phyloP scores from a whole-genome alignment of 2,329 filamentous ascomycete species.

The Helminthosporium solani region DNA sequence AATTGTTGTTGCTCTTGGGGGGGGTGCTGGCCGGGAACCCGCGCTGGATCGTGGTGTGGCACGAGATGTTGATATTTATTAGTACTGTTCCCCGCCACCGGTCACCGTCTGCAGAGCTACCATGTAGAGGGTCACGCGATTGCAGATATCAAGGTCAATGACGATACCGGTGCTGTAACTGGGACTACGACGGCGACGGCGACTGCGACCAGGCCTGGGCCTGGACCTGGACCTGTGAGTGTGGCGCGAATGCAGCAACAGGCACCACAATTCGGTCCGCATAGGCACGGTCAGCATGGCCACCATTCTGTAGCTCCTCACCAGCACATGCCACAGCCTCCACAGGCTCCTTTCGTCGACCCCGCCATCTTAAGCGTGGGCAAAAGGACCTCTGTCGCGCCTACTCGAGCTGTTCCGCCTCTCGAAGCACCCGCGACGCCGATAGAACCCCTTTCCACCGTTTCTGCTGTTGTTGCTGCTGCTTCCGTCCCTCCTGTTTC shows the following conservation, averaged over 20 bases:
- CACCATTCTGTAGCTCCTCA: background rate
- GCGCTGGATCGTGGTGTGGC: too few relatives aligned
- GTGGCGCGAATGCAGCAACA: conserved; percentile 5
- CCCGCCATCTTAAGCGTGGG: conserved; percentile 76
- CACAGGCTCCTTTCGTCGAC: conserved; percentile 61
- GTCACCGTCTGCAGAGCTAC: conserved; percentile 55
- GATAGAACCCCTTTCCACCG: conserved; percentile 42
- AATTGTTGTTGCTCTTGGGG: background rate
- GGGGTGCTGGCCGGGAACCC: too few relatives aligned
- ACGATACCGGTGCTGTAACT: conserved; percentile 5
- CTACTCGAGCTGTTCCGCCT: conserved; percentile 22
- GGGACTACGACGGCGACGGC: too few relatives aligned
- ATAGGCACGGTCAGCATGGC: background rate
- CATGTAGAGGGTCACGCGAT: conserved; percentile 60
- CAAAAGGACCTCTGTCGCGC: conserved; percentile 36
- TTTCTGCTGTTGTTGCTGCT: conserved; percentile 34
- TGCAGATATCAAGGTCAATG: conserved; percentile 58
- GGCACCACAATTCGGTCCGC: background rate
- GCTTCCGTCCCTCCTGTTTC: conserved; percentile 38
- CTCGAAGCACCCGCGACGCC: conserved; percentile 47
- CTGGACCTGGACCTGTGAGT: too few relatives aligned
- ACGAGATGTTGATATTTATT: conserved; percentile 3
- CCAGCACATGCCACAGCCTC: conserved; percentile 4
- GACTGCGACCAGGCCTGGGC: too few relatives aligned
- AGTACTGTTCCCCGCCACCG: conserved; percentile 58